These are phyloP conservation scores for Venustampulla echinocandica DNA, from an alignment of 495 filamentous ascomycete genomes.

Conservation along the genomic window DNA sequence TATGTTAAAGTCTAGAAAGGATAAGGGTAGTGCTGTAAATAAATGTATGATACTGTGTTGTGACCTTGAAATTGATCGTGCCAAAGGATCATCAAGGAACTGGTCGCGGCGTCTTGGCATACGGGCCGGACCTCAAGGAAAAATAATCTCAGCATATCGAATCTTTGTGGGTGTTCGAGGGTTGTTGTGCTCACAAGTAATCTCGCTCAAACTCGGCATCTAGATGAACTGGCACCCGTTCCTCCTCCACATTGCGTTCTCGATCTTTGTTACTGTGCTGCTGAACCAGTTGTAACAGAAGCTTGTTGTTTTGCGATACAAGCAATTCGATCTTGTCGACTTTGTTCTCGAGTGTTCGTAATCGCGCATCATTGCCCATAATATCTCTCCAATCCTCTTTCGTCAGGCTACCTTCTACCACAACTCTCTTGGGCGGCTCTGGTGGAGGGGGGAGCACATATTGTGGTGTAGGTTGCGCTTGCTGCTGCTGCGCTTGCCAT, in stretches of 20 bases:
- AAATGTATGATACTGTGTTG: too few relatives aligned
- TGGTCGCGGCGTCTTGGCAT: constrained; percentile 2
- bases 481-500: constrained; percentile 16
- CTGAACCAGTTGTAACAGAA: constrained; percentile 18
- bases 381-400: constrained; percentile 24
- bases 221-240: constrained; percentile 24
- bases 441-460: constrained; percentile 10
- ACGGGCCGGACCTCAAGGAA: constrained; percentile 1
- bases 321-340: constrained; percentile 22
- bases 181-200: constrained; percentile 21
- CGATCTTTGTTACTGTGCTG: constrained; percentile 18
- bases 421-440: constrained; percentile 19
- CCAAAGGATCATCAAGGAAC: constrained; percentile 2
- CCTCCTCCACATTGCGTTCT: constrained; percentile 19
- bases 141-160: constrained; percentile 1
- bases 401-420: constrained; percentile 20
- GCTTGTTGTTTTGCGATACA: constrained; percentile 23
- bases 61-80: too few relatives aligned
- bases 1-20: too few relatives aligned
- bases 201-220: constrained; percentile 26
- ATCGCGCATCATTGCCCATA: constrained; percentile 23
- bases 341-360: constrained; percentile 19
- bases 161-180: background rate
- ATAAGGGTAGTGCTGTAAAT: too few relatives aligned
- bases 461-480: constrained; percentile 15